A percentile compares a stretch with the other conserved stretches of the same genome.
These are phyloP conservation scores for Monosporozyma unispora DNA, from an alignment of 805 yeast genomes.

Conservation along the genomic window DNA sequence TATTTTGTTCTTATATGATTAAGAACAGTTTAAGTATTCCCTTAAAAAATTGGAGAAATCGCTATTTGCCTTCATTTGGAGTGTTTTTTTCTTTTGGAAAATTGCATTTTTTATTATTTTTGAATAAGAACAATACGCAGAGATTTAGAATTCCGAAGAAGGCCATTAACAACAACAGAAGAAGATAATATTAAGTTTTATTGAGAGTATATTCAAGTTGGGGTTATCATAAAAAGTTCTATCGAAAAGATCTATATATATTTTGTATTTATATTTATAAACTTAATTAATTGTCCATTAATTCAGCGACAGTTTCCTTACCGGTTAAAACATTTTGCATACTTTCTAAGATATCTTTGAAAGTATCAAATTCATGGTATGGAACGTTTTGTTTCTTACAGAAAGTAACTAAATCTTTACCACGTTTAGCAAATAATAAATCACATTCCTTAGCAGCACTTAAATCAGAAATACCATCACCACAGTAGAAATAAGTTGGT, in stretches of 20 bases:
- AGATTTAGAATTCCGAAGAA: neutral
- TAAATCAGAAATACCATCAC: conserved; percentile 95
- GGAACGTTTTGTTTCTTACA: conserved; percentile 77
- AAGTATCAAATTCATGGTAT: conserved; percentile 71
- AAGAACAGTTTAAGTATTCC: no score
- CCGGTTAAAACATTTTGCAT: conserved; percentile 44
- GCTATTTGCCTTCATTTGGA: neutral
- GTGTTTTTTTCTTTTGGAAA: no score
- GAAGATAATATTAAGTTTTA: neutral
- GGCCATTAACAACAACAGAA: neutral
- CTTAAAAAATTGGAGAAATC: neutral
- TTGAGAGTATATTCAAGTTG: no score
- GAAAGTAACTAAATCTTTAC: conserved; percentile 79
- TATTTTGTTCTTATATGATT: no score
- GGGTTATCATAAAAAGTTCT: neutral
- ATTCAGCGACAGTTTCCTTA: conserved; percentile 23
- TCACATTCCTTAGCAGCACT: conserved; percentile 95
- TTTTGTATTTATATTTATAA: neutral
- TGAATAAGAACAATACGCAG: no score
- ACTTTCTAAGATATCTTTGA: conserved; percentile 60
- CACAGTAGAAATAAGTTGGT: conserved; percentile 82
- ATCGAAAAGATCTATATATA: neutral
- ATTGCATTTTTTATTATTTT: no score
- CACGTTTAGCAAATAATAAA: conserved; percentile 84
- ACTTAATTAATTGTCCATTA: conserved; percentile 24